These are phyloP conservation scores for Pyrenula massariospora DNA, from an alignment of 495 filamentous ascomycete genomes.

Conservation along the genomic window DNA sequence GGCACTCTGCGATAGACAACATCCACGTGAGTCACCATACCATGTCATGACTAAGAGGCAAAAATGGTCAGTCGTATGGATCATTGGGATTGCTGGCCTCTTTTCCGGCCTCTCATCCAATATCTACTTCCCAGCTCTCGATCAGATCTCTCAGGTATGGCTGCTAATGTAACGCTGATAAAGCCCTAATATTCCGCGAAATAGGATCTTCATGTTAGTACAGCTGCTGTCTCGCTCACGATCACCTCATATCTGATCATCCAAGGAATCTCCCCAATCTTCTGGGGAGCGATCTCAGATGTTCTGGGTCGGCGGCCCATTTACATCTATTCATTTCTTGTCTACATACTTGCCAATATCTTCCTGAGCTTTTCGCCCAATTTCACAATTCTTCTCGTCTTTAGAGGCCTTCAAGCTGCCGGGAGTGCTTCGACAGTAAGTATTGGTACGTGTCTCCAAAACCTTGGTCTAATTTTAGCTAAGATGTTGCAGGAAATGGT, in stretches of 20 bases:
- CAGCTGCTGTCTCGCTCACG: not conserved
- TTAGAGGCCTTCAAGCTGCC: conserved; percentile 52
- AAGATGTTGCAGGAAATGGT: conserved; percentile 9
- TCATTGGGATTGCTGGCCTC: conserved; percentile 39
- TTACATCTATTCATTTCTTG: conserved; percentile 25
- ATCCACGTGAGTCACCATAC: too few species aligned
- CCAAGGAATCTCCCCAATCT: conserved; percentile 31
- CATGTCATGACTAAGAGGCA: conserved; percentile 44
- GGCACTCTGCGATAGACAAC: too few species aligned
- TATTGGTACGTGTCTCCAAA: conserved; percentile 15
- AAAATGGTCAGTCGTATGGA: conserved; percentile 50
- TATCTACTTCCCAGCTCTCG: conserved; percentile 68
- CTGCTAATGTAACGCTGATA: not conserved
- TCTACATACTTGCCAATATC: conserved; percentile 43
- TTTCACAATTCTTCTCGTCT: conserved; percentile 48
- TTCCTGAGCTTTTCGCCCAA: conserved; percentile 50
- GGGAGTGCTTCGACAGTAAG: conserved; percentile 43
- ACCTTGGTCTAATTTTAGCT: not conserved
- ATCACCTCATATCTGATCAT: conserved; percentile 24
- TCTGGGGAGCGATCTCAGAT: conserved; percentile 34
- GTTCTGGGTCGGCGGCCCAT: conserved; percentile 25
- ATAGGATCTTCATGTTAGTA: not conserved
- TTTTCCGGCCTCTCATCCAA: conserved; percentile 62
- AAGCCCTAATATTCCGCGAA: not conserved
- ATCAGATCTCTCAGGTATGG: conserved; percentile 18